A percentile compares a stretch with the other conserved stretches of the same genome.
phyloP scores from a whole-genome alignment of 2,329 filamentous ascomycete species.

The Helotiales sp. region DNA sequence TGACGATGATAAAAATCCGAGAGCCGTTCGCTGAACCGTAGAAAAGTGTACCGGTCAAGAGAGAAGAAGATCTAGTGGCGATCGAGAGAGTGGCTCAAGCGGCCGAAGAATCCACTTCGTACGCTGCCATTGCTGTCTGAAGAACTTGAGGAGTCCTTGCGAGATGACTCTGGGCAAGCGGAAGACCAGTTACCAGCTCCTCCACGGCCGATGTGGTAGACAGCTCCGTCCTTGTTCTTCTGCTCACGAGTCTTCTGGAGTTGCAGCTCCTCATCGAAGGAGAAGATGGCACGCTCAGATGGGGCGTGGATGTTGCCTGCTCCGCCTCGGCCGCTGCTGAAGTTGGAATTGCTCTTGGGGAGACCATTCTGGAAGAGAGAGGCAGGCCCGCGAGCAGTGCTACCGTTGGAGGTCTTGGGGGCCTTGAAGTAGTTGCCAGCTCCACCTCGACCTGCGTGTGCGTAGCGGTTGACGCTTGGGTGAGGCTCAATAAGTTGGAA shows the following conservation, averaged over 20 bases:
- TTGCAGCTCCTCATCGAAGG: slow-evolving; percentile 43
- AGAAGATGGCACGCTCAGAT: slow-evolving; percentile 40
- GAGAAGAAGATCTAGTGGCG: slow-evolving; percentile 24
- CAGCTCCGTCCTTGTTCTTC: slow-evolving; percentile 34
- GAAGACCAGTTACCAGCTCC: slow-evolving; percentile 39
- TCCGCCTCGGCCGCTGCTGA: slow-evolving; percentile 41
- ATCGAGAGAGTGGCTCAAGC: slow-evolving; percentile 35
- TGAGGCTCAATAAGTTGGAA: slow-evolving; percentile 43
- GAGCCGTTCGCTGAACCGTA: slow-evolving; percentile 22
- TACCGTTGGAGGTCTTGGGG: slow-evolving; percentile 35
- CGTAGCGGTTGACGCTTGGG: slow-evolving; percentile 38
- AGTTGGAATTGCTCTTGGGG: slow-evolving; percentile 37
- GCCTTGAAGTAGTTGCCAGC: slow-evolving; percentile 43
- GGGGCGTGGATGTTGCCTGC: slow-evolving; percentile 42
- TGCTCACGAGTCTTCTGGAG: slow-evolving; percentile 39
- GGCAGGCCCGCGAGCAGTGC: slow-evolving; percentile 38
- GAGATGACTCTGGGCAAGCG: slow-evolving; percentile 19
- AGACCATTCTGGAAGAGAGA: slow-evolving; percentile 37
- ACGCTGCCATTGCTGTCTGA: slow-evolving; percentile 22
- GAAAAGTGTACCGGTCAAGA: slow-evolving; percentile 1
- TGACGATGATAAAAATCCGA: slow-evolving; percentile 20
- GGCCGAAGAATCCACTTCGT: slow-evolving; percentile 35
- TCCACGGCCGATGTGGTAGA: slow-evolving; percentile 41
- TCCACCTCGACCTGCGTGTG: slow-evolving; percentile 42
- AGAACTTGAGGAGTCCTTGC: slow-evolving; percentile 38